Conservation (phyloP, 192 early-diverging fungal species). For the Backusella macrospora region DNA sequence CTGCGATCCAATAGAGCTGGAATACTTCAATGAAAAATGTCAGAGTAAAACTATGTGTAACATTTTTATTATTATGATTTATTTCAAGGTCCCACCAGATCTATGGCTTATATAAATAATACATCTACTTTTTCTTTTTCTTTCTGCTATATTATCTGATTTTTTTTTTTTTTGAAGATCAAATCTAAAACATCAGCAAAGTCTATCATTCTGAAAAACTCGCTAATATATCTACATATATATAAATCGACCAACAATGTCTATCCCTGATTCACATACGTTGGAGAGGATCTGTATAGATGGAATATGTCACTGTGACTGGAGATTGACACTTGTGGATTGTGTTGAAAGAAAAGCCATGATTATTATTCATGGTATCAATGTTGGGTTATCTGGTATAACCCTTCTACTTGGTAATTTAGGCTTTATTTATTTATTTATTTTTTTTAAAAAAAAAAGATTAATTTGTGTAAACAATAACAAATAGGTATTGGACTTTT, state of each 20-base stretch:
- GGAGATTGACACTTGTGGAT: conserved; percentile 28
- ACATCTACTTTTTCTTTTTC: background rate
- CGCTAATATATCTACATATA: background rate
- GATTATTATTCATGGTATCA: conserved; percentile 29
- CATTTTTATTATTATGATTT: background rate
- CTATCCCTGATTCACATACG: background rate
- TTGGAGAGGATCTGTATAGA: conserved; percentile 21
- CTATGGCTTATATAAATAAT: background rate
- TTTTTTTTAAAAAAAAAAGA: background rate
- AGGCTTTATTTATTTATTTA: background rate
- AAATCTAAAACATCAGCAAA: background rate
- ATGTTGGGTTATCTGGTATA: conserved; percentile 26
- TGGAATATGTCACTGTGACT: conserved; percentile 32
- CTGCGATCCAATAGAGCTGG: background rate
- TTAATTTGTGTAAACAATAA: background rate
- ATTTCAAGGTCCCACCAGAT: background rate
- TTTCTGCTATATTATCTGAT: background rate
- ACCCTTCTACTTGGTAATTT: conserved; percentile 26
- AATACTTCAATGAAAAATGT: background rate
- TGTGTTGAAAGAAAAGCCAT: conserved; percentile 21
- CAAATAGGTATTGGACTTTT: conserved; percentile 22
- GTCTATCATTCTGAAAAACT: background rate
- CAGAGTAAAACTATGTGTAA: background rate
- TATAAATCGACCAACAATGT: background rate
- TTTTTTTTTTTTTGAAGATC: background rate